These are phyloP conservation scores for Cyberlindnera samutprakarnensis DNA, from an alignment of 805 yeast species.

Conservation along the genomic window DNA sequence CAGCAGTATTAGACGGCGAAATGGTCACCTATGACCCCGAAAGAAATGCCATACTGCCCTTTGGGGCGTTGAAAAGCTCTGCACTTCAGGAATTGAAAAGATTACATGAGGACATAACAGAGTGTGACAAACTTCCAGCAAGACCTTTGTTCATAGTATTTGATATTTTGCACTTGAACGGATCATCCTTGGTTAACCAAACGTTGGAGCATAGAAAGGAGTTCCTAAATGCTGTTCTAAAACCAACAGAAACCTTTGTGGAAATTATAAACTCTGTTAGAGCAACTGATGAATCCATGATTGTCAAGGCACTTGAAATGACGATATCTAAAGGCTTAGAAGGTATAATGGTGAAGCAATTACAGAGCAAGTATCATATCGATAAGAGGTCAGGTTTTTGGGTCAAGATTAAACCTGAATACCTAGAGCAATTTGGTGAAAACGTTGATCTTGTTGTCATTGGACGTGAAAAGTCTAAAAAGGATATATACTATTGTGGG, in stretches of 20 bases:
- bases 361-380: conserved; percentile 47
- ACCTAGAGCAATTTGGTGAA: conserved; percentile 78
- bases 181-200: conserved; percentile 44
- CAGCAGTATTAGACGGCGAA: conserved; percentile 72
- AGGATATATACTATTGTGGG: conserved; percentile 68
- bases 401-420: conserved; percentile 90
- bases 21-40: conserved; percentile 81
- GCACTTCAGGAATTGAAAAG: conserved; percentile 48
- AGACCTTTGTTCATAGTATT: conserved; percentile 59
- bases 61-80: conserved; percentile 70
- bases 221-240: conserved; percentile 38
- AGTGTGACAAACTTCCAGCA: conserved; percentile 25
- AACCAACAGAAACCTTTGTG: conserved; percentile 32
- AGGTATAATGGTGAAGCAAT: conserved; percentile 73
- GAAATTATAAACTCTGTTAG: conserved; percentile 37
- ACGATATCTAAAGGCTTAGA: conserved; percentile 65
- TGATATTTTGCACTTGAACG: conserved; percentile 71
- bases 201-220: conserved; percentile 51
- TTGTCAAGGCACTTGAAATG: conserved; percentile 44
- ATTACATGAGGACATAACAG: conserved; percentile 26
- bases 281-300: conserved; percentile 41
- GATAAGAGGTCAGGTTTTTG: conserved; percentile 62
- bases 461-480: conserved; percentile 70
- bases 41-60: conserved; percentile 54
- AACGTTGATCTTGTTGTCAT: conserved; percentile 73